Evolutionary conservation across 192 early-diverging fungal genomes (phyloP), one percentile per base, ranked within the genome.

Genomic region (Coemansia sp.): DNA sequence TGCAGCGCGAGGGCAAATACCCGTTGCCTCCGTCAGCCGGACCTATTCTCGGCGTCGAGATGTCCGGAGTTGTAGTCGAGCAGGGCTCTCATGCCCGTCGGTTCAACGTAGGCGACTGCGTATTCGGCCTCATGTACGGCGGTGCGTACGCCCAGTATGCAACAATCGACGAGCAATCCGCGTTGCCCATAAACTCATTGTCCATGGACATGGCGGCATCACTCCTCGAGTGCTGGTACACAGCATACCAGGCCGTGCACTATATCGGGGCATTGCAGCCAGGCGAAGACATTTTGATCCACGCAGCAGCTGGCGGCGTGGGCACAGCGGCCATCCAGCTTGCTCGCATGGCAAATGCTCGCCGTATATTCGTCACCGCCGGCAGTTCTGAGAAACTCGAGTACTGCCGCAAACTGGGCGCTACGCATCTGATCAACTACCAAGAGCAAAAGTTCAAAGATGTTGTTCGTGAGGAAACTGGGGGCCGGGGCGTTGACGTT

Each of bases 241-340:
- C 91, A 6, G 91, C 91, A 0, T 90, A 84, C 60, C 90, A 93
- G 67, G 88, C 88, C 1, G 66, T 93, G 29, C 83, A 82, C 38
- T 75, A 76, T 41, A 85, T 91, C 57, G 84, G 80, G 57, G 67
- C 83, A 11, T 29, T 90, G 5, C 59, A 83, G n/a, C 53, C 64
- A 25, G 84, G 87, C 52, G 85, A 93, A 35, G 83, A 85, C 62
- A 80, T 92, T 4, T 65, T 94, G 62, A 89, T 92, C 38, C 92
- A 94, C 73, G 92, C 91, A 5, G 92, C 88, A 2, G 89, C 90
- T 0, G 83, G 83, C 22, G 89, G 89, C 50, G 92, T 94, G 3
- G 89, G 90, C 8, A 83, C 86, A 3, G 89, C 88, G 6, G 90
- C 89, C 14, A 92, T 94, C 68, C 92, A 94, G 70, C 75, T 94